Conservation (phyloP, 1,284 basidiomycete genomes). For the Leccinum pseudoinsigne region DNA sequence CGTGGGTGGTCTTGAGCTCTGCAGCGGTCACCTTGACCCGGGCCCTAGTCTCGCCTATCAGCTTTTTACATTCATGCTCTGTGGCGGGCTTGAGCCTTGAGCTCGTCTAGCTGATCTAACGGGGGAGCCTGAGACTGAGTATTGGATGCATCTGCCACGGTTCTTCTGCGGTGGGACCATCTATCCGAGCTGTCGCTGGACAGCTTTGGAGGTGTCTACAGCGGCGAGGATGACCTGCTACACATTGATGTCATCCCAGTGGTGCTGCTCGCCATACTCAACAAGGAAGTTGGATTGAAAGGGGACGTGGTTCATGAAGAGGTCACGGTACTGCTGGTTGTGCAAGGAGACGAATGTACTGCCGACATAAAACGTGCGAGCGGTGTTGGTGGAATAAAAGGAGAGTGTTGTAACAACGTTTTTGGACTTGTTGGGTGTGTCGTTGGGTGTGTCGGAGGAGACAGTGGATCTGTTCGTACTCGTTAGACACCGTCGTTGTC, state of each 20-base stretch:
- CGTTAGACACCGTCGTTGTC: constrained; percentile 37
- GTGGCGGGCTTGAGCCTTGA: too few relatives aligned
- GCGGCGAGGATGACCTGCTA: constrained; percentile 45
- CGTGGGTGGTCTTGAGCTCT: constrained; percentile 45
- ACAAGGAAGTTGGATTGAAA: constrained; percentile 68
- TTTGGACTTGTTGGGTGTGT: constrained; percentile 35
- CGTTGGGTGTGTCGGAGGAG: constrained; percentile 21
- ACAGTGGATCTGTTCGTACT: constrained; percentile 34
- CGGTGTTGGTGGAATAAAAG: constrained; percentile 60
- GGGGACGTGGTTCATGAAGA: constrained; percentile 59
- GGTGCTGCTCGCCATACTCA: constrained; percentile 76
- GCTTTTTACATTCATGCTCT: too few relatives aligned
- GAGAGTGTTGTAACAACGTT: constrained; percentile 51
- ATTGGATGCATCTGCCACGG: too few relatives aligned
- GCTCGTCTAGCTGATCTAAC: too few relatives aligned
- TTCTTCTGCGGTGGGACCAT: too few relatives aligned
- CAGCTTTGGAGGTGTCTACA: too few relatives aligned
- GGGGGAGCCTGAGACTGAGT: too few relatives aligned
- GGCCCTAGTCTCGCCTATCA: too few relatives aligned
- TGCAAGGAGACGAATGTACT: constrained; percentile 76
- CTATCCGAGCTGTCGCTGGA: too few relatives aligned
- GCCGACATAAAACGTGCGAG: constrained; percentile 77
- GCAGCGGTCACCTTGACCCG: constrained; percentile 33
- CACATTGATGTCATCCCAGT: constrained; percentile 73
- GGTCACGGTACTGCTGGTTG: constrained; percentile 72